phyloP scores from a whole-genome alignment of 257 asterid genomes.

The Solanum clarkiae region DNA sequence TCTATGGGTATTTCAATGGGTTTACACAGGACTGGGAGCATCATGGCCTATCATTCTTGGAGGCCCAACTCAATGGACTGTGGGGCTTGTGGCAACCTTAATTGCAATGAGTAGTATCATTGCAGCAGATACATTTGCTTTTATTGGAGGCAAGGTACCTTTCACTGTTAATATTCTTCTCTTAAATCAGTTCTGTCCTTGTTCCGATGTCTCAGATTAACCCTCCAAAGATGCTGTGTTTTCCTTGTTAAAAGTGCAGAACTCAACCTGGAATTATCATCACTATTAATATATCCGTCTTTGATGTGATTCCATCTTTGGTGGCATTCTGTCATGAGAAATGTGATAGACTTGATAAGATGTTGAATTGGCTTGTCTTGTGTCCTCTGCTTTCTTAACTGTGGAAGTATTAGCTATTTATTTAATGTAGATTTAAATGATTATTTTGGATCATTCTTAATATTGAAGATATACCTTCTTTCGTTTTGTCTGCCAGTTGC shows the following conservation, averaged over 20 bases:
- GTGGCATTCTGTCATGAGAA: not conserved
- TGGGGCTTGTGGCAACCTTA: slow-evolving; percentile 95
- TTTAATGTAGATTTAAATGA: not conserved
- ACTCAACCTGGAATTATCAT: not conserved
- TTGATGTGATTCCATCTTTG: not conserved
- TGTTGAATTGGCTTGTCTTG: not conserved
- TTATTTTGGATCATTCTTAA: not conserved
- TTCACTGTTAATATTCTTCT: not conserved
- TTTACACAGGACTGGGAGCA: slow-evolving; percentile 45
- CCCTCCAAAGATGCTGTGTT: not conserved
- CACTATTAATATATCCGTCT: not conserved
- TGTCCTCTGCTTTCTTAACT: not conserved
- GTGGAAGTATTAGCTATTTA: not conserved
- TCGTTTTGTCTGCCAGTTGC: not conserved
- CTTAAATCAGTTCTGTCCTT: not conserved
- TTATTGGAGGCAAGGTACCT: slow-evolving; percentile 83
- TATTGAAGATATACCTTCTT: not conserved
- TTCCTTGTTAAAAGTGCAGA: not conserved
- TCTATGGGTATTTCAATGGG: not conserved
- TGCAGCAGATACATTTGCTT: slow-evolving; percentile 97
- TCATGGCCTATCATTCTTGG: slow-evolving; percentile 89
- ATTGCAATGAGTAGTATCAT: slow-evolving; percentile 78
- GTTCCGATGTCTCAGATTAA: not conserved
- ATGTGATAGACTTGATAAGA: not conserved
- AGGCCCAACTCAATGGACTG: slow-evolving; percentile 89